A percentile compares a stretch with the other conserved stretches of the same genome.
Evolutionary conservation across 2,329 filamentous ascomycete genomes (phyloP).

Genomic region (Venturia aucupariae): DNA sequence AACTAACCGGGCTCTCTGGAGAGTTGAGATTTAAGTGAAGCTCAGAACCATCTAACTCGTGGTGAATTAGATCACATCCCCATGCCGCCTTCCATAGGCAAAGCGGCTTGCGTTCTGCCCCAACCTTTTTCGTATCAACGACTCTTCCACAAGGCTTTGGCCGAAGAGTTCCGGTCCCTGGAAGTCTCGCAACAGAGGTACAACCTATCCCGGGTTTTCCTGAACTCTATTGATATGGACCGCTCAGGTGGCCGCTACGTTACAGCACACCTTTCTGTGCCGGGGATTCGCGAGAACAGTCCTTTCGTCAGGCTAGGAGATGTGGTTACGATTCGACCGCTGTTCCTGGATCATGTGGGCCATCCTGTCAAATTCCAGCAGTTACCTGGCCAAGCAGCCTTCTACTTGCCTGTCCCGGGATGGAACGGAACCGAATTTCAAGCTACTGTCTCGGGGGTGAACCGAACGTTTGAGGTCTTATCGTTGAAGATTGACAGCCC

Average conservation of each 20-base stretch:
- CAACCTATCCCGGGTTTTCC: background rate
- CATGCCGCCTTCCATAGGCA: background rate
- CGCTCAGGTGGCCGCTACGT: background rate
- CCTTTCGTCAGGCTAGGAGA: constrained; percentile 27
- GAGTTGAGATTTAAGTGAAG: background rate
- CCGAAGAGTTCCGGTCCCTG: background rate
- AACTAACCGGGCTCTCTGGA: no score
- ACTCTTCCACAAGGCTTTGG: background rate
- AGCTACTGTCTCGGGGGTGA: background rate
- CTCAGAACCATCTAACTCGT: background rate
- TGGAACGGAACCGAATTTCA: constrained; percentile 8
- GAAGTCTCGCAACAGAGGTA: background rate
- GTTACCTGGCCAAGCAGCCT: background rate
- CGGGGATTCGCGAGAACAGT: constrained; percentile 25
- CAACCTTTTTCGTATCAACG: background rate
- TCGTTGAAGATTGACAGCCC: background rate
- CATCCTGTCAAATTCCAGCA: constrained; percentile 9
- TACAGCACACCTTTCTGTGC: constrained; percentile 15
- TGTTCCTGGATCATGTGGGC: constrained; percentile 19
- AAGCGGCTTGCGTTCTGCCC: background rate
- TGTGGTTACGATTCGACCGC: constrained; percentile 24
- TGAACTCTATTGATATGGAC: background rate
- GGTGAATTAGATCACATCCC: background rate
- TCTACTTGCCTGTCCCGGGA: constrained; percentile 4
- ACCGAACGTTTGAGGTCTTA: background rate